phyloP scores from a whole-genome alignment of 805 yeast genomes.

The Candida ficus region DNA sequence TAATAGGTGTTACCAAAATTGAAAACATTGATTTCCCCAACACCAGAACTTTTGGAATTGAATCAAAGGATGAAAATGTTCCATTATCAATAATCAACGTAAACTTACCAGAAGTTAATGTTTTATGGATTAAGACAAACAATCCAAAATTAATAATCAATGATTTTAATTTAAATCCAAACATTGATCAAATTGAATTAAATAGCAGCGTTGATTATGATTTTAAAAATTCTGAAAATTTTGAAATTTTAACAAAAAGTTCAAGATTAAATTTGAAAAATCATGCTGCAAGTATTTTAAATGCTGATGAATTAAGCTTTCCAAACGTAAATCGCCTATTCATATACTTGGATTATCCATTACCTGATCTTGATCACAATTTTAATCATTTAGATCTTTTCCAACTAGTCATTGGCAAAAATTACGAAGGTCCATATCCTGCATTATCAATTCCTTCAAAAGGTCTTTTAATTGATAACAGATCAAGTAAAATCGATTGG shows the following conservation, averaged over 20 bases:
- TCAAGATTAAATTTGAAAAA: background rate
- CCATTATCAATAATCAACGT: background rate
- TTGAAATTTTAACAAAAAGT: background rate
- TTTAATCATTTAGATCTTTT: no score
- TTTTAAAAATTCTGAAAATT: conserved; percentile 1
- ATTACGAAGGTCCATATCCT: no score
- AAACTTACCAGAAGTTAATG: background rate
- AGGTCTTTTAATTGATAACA: no score
- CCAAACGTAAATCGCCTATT: no score
- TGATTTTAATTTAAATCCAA: background rate
- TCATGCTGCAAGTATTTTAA: background rate
- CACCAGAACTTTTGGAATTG: background rate
- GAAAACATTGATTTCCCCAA: background rate
- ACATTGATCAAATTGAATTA: background rate
- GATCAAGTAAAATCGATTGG: no score
- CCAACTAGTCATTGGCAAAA: no score
- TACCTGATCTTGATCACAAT: no score
- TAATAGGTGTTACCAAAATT: background rate
- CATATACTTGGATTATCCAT: no score
- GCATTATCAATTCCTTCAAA: no score
- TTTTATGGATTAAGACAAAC: background rate
- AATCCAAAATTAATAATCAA: background rate
- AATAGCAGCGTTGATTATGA: background rate
- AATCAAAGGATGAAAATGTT: background rate
- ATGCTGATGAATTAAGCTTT: background rate